Evolutionary conservation across 2,329 filamentous ascomycete genomes (phyloP).

Genomic region (Botrytis elliptica): DNA sequence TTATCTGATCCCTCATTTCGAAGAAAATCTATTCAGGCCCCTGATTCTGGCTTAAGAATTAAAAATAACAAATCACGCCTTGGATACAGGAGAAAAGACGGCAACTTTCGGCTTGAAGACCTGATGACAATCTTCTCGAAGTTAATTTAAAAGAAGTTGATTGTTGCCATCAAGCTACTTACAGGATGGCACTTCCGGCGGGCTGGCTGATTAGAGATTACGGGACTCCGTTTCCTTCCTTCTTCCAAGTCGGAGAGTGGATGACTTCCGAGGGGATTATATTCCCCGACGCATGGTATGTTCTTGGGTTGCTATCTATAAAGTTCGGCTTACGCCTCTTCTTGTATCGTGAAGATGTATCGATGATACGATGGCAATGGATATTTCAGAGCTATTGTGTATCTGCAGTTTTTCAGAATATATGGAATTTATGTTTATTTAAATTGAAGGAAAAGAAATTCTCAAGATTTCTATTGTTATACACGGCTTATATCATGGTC

Average conservation of each 20-base stretch:
- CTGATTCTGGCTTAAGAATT: not conserved
- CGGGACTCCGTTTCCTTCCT: not conserved
- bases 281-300: not conserved
- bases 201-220: not conserved
- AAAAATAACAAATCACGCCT: not conserved
- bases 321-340: not conserved
- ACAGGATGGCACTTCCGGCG: not conserved
- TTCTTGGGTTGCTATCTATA: not conserved
- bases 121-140: not conserved
- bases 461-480: not conserved
- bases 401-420: too few relatives aligned
- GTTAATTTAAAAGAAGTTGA: not conserved
- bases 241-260: not conserved
- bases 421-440: rapidly evolving
- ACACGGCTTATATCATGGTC: not conserved
- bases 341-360: not conserved
- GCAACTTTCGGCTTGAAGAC: not conserved
- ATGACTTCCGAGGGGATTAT: not conserved
- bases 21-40: not conserved
- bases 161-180: not conserved
- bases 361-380: not conserved
- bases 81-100: not conserved
- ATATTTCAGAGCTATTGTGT: not conserved
- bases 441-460: not conserved
- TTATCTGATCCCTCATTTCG: not conserved